These are phyloP conservation scores for Beauveria medogensis DNA, from an alignment of 2,329 filamentous ascomycete species.

Conservation along the genomic window DNA sequence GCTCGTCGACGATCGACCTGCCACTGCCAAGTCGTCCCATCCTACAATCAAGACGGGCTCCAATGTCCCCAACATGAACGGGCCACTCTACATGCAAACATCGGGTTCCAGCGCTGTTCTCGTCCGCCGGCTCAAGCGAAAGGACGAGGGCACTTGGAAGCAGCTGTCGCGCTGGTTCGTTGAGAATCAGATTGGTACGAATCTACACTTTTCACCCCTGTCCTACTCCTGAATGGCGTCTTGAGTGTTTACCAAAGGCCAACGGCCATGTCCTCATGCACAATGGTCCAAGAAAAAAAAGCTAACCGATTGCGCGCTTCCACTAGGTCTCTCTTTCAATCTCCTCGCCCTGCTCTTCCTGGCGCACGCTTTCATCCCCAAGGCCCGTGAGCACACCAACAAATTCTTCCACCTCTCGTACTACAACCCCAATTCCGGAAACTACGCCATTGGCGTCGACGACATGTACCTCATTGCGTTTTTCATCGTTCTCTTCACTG, in stretches of 20 bases:
- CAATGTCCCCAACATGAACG: constrained; percentile 40
- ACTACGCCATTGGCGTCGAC: constrained; percentile 70
- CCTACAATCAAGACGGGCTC: constrained; percentile 24
- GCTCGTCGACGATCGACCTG: constrained; percentile 3
- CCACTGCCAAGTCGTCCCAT: constrained; percentile 16
- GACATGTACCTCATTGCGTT: constrained; percentile 71
- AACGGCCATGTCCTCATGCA: background rate
- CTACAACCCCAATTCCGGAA: constrained; percentile 57
- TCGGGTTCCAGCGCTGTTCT: constrained; percentile 43
- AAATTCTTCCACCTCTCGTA: constrained; percentile 88
- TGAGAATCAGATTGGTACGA: constrained; percentile 71
- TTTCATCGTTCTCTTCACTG: constrained; percentile 80
- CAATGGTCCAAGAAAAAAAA: background rate
- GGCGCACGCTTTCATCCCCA: constrained; percentile 74
- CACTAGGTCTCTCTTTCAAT: constrained; percentile 69
- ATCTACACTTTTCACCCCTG: constrained; percentile 15
- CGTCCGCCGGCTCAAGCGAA: constrained; percentile 50
- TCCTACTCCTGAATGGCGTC: background rate
- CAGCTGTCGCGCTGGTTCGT: constrained; percentile 62
- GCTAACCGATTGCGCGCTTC: constrained; percentile 17
- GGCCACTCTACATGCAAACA: constrained; percentile 50
- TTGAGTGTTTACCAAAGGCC: background rate
- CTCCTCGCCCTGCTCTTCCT: constrained; percentile 75
- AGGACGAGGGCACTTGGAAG: constrained; percentile 54
- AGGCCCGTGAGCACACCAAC: constrained; percentile 66